Percentiles rank a stretch among this genome's conserved stretches.
These are phyloP conservation scores for Streptanthus diversifolius DNA, from an alignment of 345 rosid genomes.

Conservation along the genomic window DNA sequence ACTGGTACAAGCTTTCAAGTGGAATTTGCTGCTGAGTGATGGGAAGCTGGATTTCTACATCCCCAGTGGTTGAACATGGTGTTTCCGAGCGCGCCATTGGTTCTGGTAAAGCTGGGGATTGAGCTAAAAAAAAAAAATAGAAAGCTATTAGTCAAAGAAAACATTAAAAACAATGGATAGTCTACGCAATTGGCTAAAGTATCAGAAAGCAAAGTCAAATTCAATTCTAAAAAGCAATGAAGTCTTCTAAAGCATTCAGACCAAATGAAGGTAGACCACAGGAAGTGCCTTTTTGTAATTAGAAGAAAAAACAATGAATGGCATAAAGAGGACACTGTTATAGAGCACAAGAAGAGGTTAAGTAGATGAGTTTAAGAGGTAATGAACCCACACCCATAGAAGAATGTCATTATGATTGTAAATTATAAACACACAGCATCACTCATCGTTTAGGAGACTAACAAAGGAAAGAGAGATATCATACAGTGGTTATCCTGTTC, in stretches of 20 bases:
- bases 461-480: background rate
- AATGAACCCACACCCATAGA: background rate
- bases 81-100: constrained; percentile 36
- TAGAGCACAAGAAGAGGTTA: constrained; percentile 1
- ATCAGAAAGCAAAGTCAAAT: background rate
- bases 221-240: background rate
- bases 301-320: background rate
- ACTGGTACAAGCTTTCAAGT: constrained; percentile 40
- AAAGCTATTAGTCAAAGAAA: constrained; percentile 16
- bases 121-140: constrained; percentile 36
- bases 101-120: constrained; percentile 29
- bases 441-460: background rate
- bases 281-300: background rate
- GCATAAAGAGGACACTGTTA: background rate
- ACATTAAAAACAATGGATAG: background rate
- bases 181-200: background rate
- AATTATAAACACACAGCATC: background rate
- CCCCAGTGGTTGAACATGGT: constrained; percentile 40
- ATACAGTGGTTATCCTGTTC: constrained; percentile 45
- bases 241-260: background rate
- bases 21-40: constrained; percentile 38
- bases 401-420: background rate
- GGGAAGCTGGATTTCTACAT: constrained; percentile 40
- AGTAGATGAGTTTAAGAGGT: background rate
- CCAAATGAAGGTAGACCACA: background rate